Evolutionary conservation across 768 basidiomycete species (phyloP).

Genomic region (Termitomyces heimii): DNA sequence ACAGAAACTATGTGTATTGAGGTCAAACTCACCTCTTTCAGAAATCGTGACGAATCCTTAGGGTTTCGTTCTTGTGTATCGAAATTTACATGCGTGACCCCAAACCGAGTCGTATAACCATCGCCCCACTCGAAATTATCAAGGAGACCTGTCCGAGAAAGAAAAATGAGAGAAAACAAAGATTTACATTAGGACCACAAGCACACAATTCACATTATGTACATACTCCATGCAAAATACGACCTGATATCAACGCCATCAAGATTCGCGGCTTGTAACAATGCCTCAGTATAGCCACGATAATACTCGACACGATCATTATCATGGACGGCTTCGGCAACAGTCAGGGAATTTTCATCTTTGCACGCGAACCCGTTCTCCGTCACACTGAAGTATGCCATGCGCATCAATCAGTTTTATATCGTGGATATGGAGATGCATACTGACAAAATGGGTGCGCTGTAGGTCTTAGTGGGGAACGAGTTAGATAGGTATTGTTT

Average conservation of each 20-base stretch:
- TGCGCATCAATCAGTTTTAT: background rate
- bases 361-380: slow-evolving; percentile 69
- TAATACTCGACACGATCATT: slow-evolving; percentile 59
- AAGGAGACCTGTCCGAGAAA: slow-evolving; percentile 38
- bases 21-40: slow-evolving; percentile 27
- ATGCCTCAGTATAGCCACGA: slow-evolving; percentile 43
- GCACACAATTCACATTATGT: background rate
- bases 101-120: slow-evolving; percentile 61
- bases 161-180: background rate
- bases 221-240: slow-evolving; percentile 66
- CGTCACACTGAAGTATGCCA: slow-evolving; percentile 39
- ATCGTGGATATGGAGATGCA: background rate
- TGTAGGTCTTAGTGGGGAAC: slow-evolving; percentile 24
- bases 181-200: background rate
- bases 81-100: slow-evolving; percentile 66
- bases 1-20: background rate
- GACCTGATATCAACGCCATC: slow-evolving; percentile 54
- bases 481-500: background rate
- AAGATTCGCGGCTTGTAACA: slow-evolving; percentile 46
- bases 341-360: slow-evolving; percentile 41
- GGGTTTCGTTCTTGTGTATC: slow-evolving; percentile 56
- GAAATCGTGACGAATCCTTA: slow-evolving; percentile 52
- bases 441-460: slow-evolving; percentile 48
- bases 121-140: slow-evolving; percentile 76
- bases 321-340: slow-evolving; percentile 48